phyloP scores from a whole-genome alignment of 2,329 filamentous ascomycete genomes.

The Hirsutella minnesotensis region DNA sequence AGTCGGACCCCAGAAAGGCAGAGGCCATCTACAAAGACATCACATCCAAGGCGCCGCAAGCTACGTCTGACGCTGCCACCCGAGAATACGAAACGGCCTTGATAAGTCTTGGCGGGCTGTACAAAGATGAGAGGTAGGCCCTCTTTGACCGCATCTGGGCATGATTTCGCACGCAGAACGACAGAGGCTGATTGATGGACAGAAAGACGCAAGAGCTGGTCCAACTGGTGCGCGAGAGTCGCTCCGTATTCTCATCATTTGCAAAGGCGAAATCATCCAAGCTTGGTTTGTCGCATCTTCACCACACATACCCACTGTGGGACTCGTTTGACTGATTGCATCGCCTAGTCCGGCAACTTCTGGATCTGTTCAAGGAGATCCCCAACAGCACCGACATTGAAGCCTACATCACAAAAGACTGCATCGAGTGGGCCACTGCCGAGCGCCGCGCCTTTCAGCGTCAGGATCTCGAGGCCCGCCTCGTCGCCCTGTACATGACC shows the following conservation, averaged over 20 bases:
- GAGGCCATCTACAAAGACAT: conserved; percentile 84
- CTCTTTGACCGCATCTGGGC: conserved; percentile 1
- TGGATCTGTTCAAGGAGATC: conserved; percentile 89
- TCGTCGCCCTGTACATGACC: conserved; percentile 89
- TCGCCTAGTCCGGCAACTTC: conserved; percentile 73
- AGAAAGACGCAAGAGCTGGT: conserved; percentile 78
- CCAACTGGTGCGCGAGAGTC: conserved; percentile 78
- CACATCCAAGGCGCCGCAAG: conserved; percentile 71
- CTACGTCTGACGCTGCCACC: conserved; percentile 71
- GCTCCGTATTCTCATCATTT: conserved; percentile 86
- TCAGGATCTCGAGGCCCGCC: conserved; percentile 92
- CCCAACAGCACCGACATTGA: conserved; percentile 92
- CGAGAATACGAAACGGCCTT: conserved; percentile 87
- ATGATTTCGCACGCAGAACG: conserved; percentile 1
- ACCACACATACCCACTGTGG: too few relatives aligned
- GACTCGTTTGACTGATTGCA: too few relatives aligned
- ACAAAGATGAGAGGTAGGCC: conserved; percentile 73
- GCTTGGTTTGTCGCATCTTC: conserved; percentile 58
- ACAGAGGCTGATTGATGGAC: conserved; percentile 2
- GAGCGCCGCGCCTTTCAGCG: conserved; percentile 93
- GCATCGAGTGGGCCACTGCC: conserved; percentile 96
- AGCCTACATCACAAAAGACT: conserved; percentile 92
- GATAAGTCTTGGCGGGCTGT: conserved; percentile 81
- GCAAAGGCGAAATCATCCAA: conserved; percentile 99
- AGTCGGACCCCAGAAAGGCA: conserved; percentile 71